phyloP scores from a whole-genome alignment of 176 grass and related monocot genomes.

The Eleusine indica region DNA sequence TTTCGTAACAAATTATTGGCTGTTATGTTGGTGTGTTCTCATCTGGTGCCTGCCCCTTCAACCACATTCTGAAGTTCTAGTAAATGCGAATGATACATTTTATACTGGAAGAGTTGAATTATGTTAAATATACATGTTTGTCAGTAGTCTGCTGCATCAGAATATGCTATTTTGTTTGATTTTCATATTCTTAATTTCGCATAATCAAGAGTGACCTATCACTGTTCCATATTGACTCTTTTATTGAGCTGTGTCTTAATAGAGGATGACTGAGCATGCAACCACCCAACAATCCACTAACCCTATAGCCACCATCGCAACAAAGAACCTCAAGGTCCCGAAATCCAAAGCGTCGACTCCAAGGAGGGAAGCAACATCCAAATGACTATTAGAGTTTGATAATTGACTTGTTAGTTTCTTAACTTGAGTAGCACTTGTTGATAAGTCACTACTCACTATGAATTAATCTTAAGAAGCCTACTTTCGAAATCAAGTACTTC shows the following conservation, averaged over 20 bases:
- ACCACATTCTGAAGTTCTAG: background rate
- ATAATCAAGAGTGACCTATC: no score
- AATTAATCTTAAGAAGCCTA: background rate
- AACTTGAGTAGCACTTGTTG: background rate
- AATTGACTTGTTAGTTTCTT: background rate
- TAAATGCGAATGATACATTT: constrained; percentile 6
- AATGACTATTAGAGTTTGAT: background rate
- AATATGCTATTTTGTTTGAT: background rate
- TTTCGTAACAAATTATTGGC: background rate
- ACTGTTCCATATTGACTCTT: no score
- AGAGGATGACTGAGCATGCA: no score
- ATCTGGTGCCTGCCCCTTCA: background rate
- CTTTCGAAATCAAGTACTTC: background rate
- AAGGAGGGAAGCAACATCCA: no score
- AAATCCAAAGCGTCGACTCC: no score
- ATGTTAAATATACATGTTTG: background rate
- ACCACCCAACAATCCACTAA: no score
- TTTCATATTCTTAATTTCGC: background rate
- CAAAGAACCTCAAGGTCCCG: no score
- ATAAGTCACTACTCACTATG: constrained; percentile 2
- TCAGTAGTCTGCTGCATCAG: background rate
- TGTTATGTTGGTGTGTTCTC: background rate
- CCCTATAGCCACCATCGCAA: no score
- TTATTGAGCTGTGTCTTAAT: no score
- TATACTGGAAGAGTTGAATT: constrained; percentile 1